Conservation (phyloP, 73 alveolate species). For the Paramecium sonneborni region DNA sequence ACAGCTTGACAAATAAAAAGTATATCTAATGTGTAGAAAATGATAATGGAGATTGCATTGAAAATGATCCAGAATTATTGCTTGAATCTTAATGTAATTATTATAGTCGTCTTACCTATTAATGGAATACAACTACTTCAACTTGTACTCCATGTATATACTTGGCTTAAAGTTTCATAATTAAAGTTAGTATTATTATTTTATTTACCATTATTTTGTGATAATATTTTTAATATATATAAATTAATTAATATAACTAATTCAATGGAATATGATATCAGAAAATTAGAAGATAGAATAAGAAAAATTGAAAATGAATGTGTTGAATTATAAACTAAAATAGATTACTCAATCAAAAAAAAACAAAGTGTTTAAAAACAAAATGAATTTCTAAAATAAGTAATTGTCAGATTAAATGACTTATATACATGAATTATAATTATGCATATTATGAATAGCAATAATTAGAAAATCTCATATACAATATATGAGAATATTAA, state of each 20-base stretch:
- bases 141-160: slow-evolving; percentile 20
- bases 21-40: not conserved
- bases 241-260: not conserved
- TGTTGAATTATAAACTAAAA: slow-evolving; percentile 1
- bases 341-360: not conserved
- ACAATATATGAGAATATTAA: not conserved
- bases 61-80: not conserved
- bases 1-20: not conserved
- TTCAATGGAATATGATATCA: slow-evolving; percentile 7
- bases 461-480: not conserved
- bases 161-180: not conserved
- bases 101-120: not conserved
- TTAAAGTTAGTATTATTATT: no score
- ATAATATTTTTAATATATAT: no score
- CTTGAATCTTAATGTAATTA: not conserved
- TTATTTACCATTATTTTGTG: no score
- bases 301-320: slow-evolving; percentile 1
- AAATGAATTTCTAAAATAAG: slow-evolving; percentile 7
- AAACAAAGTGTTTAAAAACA: not conserved
- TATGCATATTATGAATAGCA: not conserved
- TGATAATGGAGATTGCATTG: not conserved
- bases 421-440: not conserved
- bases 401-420: not conserved
- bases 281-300: not conserved
- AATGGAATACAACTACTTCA: not conserved